Conservation (phyloP, 177 flowering plant species). For the Vitis hybrid region DNA sequence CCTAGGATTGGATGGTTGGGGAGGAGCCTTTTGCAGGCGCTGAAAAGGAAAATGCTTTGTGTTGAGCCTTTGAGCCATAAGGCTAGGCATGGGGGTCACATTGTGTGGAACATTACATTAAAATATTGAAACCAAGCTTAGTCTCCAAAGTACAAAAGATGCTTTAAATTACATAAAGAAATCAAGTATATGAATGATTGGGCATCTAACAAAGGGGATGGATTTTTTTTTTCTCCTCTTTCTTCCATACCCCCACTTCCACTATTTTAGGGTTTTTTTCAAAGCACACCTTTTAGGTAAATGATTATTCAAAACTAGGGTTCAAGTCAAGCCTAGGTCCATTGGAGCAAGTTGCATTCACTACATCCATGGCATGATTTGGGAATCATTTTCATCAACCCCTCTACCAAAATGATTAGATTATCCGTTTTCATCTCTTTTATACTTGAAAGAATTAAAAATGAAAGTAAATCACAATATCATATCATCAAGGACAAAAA, state of each 20-base stretch:
- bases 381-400: no score
- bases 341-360: no score
- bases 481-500: no score
- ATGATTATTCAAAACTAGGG: neutral
- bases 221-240: neutral
- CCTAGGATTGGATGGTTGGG: neutral
- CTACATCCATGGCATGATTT: no score
- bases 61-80: neutral
- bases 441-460: no score
- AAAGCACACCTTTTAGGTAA: neutral
- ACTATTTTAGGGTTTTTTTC: slow-evolving; percentile 14
- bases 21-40: neutral
- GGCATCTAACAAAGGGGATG: slow-evolving; percentile 22
- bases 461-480: no score
- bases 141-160: slow-evolving; percentile 16
- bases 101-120: neutral
- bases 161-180: slow-evolving; percentile 5
- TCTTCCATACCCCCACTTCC: slow-evolving; percentile 22
- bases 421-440: no score
- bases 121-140: neutral
- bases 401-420: no score
- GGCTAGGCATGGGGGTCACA: neutral
- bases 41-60: slow-evolving; percentile 1
- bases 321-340: neutral
- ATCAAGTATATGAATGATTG: slow-evolving; percentile 13